Conservation (phyloP, 1,139 yeast species). For the Yamadazyma atlantica region DNA sequence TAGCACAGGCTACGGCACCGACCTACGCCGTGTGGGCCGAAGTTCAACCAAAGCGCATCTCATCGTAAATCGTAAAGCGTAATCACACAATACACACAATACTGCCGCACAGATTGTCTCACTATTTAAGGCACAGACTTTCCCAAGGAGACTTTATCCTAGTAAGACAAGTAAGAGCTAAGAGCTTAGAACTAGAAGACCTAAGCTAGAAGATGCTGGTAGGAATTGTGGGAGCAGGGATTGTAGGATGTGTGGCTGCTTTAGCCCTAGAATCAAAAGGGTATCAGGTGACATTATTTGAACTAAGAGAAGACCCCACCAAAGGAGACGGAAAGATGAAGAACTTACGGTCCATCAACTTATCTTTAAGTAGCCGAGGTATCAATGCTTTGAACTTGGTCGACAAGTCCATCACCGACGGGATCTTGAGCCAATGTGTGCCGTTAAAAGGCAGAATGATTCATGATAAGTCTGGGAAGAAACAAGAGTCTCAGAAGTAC, state of each 20-base stretch:
- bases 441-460: slow-evolving; percentile 94
- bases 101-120: no score
- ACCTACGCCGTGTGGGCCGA: no score
- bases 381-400: slow-evolving; percentile 65
- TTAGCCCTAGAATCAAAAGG: slow-evolving; percentile 74
- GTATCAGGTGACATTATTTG: slow-evolving; percentile 70
- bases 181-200: background rate
- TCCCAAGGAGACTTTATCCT: no score
- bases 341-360: slow-evolving; percentile 70
- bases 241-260: slow-evolving; percentile 88
- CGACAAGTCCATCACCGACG: slow-evolving; percentile 55
- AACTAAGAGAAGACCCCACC: slow-evolving; percentile 48
- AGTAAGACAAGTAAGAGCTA: no score
- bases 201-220: slow-evolving; percentile 16
- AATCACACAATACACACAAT: no score
- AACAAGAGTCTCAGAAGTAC: slow-evolving; percentile 67
- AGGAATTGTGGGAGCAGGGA: slow-evolving; percentile 78
- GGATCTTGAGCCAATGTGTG: slow-evolving; percentile 60
- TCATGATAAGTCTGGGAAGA: slow-evolving; percentile 63
- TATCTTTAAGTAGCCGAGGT: slow-evolving; percentile 86
- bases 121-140: no score
- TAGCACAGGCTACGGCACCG: no score
- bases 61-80: no score
- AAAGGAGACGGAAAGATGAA: slow-evolving; percentile 18
- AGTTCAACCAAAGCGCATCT: no score